Base-by-base conservation (phyloP, 345 rosid genomes). In the Laguncularia racemosa region DNA sequence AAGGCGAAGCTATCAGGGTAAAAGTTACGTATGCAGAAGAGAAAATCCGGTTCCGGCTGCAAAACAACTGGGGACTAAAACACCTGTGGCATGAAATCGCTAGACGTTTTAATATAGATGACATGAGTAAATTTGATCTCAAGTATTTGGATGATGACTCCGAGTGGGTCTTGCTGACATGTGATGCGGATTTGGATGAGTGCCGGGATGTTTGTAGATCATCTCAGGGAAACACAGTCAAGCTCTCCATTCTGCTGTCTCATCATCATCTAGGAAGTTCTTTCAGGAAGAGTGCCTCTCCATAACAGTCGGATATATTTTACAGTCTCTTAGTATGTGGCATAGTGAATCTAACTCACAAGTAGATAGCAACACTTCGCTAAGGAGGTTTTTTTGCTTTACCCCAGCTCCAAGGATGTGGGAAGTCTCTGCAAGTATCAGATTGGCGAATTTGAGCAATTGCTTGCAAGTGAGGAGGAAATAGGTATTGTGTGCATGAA, bases 121-220 rank as follows among this genome's bases (percentile, higher is more conserved):
- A 78, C 61, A 63, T 77, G n/a, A 68, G 69, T 52, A 70, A 69
- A 66, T 83, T 65, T 67, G 84, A 85, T 67, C 74, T 92, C 47
- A 92, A 81, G 81, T 92, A 92, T 85, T 72, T 92, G 67, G 97
- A 92, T 18, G 98, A 92, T 68, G 98, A 92, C 57, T 67, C 61
- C n/a, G 98, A 92, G 59, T 92, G 98, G 98, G 88, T 92, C 21
- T 66, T 92, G 52, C 68, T 86, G 63, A 86, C 95, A 2, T 89
- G 97, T 50, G 95, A 89, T 71, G 97, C 84, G 3, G 98, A 92
- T 73, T 75, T 86, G 64, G 84, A 80, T 62, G 98, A 92, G 66
- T 92, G 98, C 53, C 64, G 89, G 46, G 85, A 84, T 55, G 70
- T 89, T 18, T 83, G 73, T 52, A 71, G 70, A 60, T 74, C 82